Evolutionary conservation across 768 basidiomycete genomes (phyloP).

Genomic region (Mycena amicta): DNA sequence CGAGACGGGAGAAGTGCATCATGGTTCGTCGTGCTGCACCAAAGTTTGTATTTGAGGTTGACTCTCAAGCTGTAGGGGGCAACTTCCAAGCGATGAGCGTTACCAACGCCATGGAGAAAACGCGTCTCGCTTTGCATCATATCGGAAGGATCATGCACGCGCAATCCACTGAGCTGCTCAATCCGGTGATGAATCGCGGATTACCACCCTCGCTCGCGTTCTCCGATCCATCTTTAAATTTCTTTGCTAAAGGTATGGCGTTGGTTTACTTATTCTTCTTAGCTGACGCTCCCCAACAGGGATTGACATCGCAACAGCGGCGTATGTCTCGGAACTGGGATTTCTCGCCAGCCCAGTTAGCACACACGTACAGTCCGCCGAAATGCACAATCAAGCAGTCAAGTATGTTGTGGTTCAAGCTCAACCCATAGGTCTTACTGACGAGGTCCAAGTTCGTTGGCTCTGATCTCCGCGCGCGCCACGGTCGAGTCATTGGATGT

Average conservation of each 20-base stretch:
- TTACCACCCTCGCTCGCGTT: constrained; percentile 75
- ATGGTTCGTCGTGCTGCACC: constrained; percentile 56
- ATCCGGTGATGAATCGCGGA: constrained; percentile 80
- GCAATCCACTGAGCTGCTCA: constrained; percentile 73
- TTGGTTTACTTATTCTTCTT: not conserved
- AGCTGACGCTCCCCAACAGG: not conserved
- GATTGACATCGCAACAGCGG: constrained; percentile 75
- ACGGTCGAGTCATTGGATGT: constrained; percentile 80
- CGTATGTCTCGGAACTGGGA: constrained; percentile 78
- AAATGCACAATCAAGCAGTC: constrained; percentile 85
- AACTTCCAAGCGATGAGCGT: constrained; percentile 89
- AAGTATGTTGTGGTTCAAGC: constrained; percentile 60
- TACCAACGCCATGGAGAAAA: constrained; percentile 84
- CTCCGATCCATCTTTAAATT: constrained; percentile 75
- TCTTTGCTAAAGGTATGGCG: constrained; percentile 68
- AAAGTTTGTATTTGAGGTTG: not conserved
- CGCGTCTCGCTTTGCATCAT: constrained; percentile 69
- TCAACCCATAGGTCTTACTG: not conserved
- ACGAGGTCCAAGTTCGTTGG: constrained; percentile 9
- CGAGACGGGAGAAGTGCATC: constrained; percentile 63
- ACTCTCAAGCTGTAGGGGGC: constrained; percentile 44
- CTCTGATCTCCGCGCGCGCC: constrained; percentile 70
- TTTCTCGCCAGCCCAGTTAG: constrained; percentile 78
- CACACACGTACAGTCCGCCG: constrained; percentile 80
- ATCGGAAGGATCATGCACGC: constrained; percentile 73